Base-by-base conservation (phyloP, 192 early-diverging fungal genomes). In the Oehlia diaphana region DNA sequence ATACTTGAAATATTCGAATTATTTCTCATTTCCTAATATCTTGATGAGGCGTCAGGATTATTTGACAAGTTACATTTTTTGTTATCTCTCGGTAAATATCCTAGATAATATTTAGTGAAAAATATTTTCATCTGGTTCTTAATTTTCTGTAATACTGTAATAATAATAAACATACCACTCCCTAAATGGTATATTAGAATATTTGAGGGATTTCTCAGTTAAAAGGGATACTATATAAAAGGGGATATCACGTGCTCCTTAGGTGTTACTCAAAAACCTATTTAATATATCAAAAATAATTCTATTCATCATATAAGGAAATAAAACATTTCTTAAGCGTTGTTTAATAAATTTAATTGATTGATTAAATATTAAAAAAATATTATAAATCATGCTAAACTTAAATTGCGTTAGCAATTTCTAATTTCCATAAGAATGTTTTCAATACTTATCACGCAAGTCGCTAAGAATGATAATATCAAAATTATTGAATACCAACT, bases 161-260 rank as follows among this genome's bases (percentile, higher is more conserved):
- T 31, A 70, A 23, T 42, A 77, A 9, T 7, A 19, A 49, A 39
- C 67, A 58, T 85, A 92, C 94, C 95, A 96, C 91, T 96, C 95
- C 26, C 93, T 92, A 81, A 90, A 88, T 74, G 28, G 1, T 31
- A 95, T 95, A 81, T 92, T 94, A 26, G 94, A 92, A 82, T 93
- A 91, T 79, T 94, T 90, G 12, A 96, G 83, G 2, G 93, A 90
- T 44, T 87, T 89, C 65, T 95, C 89, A 3, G 94, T 94, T 12
- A 95, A 86, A 0, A 94, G 93, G 4, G 92, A 94, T 7, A 93
- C 86, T 72, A 94, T 85, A 67, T 93, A 89, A 33, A 95, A 88
- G 28, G 91, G 91, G 8, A 91, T 26, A 26, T 26, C 26, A 26
- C 26, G 26, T 8, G 87, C 82, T 0, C 31, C 81, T 80, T 14